Base-by-base conservation (phyloP, 2,329 filamentous ascomycete genomes). In the Albophoma yamanashiensis region DNA sequence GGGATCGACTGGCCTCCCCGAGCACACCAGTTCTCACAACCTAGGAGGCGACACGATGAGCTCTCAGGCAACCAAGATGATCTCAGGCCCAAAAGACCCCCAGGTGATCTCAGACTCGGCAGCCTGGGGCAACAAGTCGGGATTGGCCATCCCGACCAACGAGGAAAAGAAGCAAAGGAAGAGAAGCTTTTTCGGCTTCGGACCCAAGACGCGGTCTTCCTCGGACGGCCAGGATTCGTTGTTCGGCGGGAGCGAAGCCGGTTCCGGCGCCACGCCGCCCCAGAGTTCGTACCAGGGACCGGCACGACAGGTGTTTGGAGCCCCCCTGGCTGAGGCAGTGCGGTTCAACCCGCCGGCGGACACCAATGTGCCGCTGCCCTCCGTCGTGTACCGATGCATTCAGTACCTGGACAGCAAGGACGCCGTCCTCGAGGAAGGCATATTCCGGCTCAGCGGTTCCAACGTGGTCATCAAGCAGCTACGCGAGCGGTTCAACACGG, bases 401-500 rank as follows among this genome's bases (percentile, higher is more conserved):
- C 91, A 97, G 72, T 99, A 96, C 72, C 81, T 99, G 22, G 88
- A 91, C 65, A 82, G 85, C 8, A 92, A 92, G 76, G 85, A 89
- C 63, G 94, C 92, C 14, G 81, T 88, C 56, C 81, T 80, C 7
- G 94, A 99, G 72, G 94, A 99, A 74, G 94, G 94, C 52, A 96
- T 99, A 50, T 99, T 99, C 80, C 87, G 94, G 58, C 80, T 99
- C 50, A 97, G 92, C 72, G 94, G 94, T n/a, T 97, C 93, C 0
- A 97, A 96, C 70, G 84, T 95, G 59, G 88, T 96, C 57, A 96
- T 99, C 75, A 96, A 93, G 74, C 86, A 86, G 60, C 82, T 99
- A 52, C 89, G 89, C 62, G 93, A 97, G 71, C 87, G 92, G 2
- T 99, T 99, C 78, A 97, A 99, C 73, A 86, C 76, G 4, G 92